phyloP scores from a whole-genome alignment of 192 early-diverging fungal genomes.

The Podila clonocystis region DNA sequence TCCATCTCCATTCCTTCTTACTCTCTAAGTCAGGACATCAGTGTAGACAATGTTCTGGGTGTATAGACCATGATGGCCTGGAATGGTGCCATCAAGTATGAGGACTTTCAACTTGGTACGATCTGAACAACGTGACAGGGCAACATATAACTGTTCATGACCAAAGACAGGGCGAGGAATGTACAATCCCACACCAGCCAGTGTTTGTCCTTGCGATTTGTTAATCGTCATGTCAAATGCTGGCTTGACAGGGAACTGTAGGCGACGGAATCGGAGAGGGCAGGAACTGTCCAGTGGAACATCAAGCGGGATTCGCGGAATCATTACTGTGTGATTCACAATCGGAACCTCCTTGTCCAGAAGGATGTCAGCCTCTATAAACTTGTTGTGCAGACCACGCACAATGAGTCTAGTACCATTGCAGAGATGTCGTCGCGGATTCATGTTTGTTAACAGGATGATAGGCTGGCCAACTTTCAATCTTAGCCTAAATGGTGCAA shows the following conservation, averaged over 20 bases:
- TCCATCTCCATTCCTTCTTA: no score
- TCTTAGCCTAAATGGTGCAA: background rate
- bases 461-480: conserved; percentile 8
- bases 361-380: conserved; percentile 2
- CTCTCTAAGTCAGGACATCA: no score
- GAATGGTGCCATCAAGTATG: background rate
- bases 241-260: background rate
- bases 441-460: background rate
- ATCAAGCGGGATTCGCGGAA: background rate
- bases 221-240: background rate
- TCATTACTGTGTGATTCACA: background rate
- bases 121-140: conserved; percentile 2
- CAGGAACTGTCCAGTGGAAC: no score
- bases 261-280: no score
- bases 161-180: conserved; percentile 4
- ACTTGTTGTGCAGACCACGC: background rate
- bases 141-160: conserved; percentile 3
- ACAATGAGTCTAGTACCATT: conserved; percentile 6
- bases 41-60: no score
- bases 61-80: no score
- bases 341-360: background rate
- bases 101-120: background rate
- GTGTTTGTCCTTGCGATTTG: background rate
- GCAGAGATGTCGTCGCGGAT: background rate
- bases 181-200: background rate